phyloP scores from a whole-genome alignment of 176 grass and related monocot species.

The Phyllostachys edulis region DNA sequence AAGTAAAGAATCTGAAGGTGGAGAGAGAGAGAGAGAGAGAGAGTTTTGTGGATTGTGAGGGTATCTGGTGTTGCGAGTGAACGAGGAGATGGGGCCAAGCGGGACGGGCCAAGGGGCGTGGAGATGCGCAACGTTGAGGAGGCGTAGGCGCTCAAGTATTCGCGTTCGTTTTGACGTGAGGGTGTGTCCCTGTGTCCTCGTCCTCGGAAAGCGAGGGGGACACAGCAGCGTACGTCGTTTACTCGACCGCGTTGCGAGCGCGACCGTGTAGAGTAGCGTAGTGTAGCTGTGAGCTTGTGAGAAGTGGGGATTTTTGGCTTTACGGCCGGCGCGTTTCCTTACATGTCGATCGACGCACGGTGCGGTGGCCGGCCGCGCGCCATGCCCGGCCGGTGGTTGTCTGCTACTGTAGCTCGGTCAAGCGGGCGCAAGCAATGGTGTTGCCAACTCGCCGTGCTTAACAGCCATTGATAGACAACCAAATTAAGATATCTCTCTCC shows the following conservation, averaged over 20 bases:
- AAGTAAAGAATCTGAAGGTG: constrained; percentile 19
- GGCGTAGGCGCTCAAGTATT: neutral
- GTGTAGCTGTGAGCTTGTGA: neutral
- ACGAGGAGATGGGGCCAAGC: constrained; percentile 70
- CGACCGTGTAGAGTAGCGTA: neutral
- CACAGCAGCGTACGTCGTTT: neutral
- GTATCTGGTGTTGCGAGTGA: constrained; percentile 42
- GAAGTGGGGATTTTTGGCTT: neutral
- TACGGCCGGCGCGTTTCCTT: neutral
- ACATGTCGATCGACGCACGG: neutral
- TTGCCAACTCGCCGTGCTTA: neutral
- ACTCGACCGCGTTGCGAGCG: neutral
- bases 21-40: neutral
- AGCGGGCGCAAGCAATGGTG: neutral
- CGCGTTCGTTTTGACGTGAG: constrained; percentile 10
- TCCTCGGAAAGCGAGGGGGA: neutral
- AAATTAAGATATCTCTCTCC: neutral
- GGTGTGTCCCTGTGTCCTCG: neutral
- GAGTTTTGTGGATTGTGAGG: neutral
- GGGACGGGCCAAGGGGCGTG: constrained; percentile 49
- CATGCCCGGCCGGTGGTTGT: neutral
- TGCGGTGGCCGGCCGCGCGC: neutral
- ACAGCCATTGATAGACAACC: neutral
- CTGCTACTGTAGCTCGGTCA: constrained; percentile 5
- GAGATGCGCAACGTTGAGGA: constrained; percentile 58